Conservation (phyloP, 495 filamentous ascomycete species). For the Penicillium malachiteum region DNA sequence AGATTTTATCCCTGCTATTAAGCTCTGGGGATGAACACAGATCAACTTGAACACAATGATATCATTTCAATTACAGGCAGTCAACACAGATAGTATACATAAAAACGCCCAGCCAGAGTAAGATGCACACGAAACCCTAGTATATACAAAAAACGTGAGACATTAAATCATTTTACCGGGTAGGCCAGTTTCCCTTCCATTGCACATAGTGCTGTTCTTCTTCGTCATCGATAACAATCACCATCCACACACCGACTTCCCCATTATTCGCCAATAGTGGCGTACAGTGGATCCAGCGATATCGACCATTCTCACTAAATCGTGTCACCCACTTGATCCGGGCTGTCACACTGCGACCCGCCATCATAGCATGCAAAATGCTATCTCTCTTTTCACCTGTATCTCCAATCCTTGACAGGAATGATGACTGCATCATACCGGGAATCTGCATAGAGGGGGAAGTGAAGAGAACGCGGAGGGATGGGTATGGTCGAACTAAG, state of each 20-base stretch:
- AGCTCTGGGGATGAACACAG: too few relatives aligned
- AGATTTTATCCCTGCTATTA: too few relatives aligned
- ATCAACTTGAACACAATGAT: background rate
- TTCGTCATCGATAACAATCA: conserved; percentile 56
- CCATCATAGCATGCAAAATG: conserved; percentile 55
- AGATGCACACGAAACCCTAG: background rate
- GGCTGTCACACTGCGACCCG: conserved; percentile 62
- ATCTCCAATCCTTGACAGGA: conserved; percentile 54
- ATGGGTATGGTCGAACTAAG: conserved; percentile 19
- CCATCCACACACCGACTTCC: conserved; percentile 61
- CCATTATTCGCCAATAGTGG: conserved; percentile 57
- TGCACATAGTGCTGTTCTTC: conserved; percentile 20
- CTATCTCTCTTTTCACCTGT: conserved; percentile 49
- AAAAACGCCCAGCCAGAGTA: background rate
- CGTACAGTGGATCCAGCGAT: conserved; percentile 61
- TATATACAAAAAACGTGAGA: conserved; percentile 5
- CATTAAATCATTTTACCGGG: background rate
- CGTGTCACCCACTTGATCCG: conserved; percentile 59
- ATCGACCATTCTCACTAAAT: conserved; percentile 42
- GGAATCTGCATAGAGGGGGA: conserved; percentile 21
- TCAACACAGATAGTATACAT: background rate
- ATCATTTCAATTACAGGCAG: background rate
- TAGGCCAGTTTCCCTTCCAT: conserved; percentile 9
- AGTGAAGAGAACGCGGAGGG: conserved; percentile 18
- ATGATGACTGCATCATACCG: conserved; percentile 21